Base-by-base conservation (phyloP, 192 early-diverging fungal species). In the Allomyces macrogynus region DNA sequence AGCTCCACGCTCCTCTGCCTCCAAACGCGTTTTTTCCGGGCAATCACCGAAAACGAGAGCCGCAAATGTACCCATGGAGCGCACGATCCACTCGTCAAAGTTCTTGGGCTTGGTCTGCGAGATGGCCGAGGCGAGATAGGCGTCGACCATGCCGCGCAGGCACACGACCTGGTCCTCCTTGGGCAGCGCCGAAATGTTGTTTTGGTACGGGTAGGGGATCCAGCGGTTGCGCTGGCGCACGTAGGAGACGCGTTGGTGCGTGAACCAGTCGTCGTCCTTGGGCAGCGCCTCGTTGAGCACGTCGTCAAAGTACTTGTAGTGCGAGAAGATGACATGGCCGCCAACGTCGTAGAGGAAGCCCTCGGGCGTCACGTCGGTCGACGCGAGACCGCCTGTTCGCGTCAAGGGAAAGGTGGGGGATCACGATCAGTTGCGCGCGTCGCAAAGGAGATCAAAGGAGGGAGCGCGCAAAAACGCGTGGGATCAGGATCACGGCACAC, bases 131-230 rank as follows among this genome's bases (percentile, higher is more conserved):
- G 65, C 44, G 10, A 24, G 26, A 61, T 64, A 67, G 42, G 72
- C 72, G 43, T 73, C 72, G 61, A 73, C 64, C 68, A 73, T 69
- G 43, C 72, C 72, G 23, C 62, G 11, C 14, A 73, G 54, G 54
- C 68, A 69, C 63, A 61, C 64, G 24, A 70, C 72, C 61, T 70
- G 68, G 26, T 62, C 68, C 54, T 69, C 62, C 60, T 73, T 70
- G 11, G 72, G 72, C 65, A 73, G 66, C 72, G 67, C 67, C 43
- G 72, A 66, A 11, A 73, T 66, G 66, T 73, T 73, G 72, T 73
- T 73, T 63, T 73, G 72, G 68, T 70, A 73, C 23, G 72, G 72
- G 44, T 73, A 73, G 8, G 72, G 72, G 16, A 73, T 68, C 72
- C 72, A 73, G 57, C 60, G 54, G 57, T 63, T 68, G 24, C 63